A percentile compares a stretch with the other conserved stretches of the same genome.
Evolutionary conservation across 2,329 filamentous ascomycete genomes (phyloP).

Genomic region (Microsporum ferrugineum): DNA sequence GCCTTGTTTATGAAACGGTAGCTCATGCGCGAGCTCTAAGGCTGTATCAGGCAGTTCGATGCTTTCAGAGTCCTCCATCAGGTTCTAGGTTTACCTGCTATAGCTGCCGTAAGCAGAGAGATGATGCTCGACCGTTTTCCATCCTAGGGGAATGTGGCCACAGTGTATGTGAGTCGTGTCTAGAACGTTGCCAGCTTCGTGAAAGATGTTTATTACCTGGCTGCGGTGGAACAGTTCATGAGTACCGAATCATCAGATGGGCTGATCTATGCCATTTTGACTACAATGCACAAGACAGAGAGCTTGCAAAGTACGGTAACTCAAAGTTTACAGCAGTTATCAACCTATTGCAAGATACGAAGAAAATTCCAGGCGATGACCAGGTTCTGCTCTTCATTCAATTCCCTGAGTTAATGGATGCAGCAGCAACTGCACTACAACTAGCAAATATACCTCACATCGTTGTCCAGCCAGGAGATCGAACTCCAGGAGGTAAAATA

Average conservation of each 20-base stretch:
- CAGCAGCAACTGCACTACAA: slow-evolving; percentile 23
- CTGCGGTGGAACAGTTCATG: slow-evolving; percentile 31
- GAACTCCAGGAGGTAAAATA: slow-evolving; percentile 26
- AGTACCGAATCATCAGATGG: slow-evolving; percentile 33
- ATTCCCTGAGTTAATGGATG: slow-evolving; percentile 35
- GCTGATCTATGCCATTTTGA: slow-evolving; percentile 26
- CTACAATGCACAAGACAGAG: slow-evolving; percentile 13
- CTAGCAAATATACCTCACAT: slow-evolving; percentile 24
- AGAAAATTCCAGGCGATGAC: slow-evolving; percentile 32
- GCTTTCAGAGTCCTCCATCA: slow-evolving; percentile 18
- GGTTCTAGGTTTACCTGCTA: slow-evolving; percentile 20
- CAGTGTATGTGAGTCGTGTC: slow-evolving; percentile 36
- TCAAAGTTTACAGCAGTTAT: slow-evolving; percentile 41
- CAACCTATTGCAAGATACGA: slow-evolving; percentile 29
- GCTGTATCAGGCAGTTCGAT: slow-evolving; percentile 23
- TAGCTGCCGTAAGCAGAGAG: slow-evolving; percentile 21
- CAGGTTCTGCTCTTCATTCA: slow-evolving; percentile 48
- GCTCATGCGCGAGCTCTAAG: slow-evolving; percentile 24
- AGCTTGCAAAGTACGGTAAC: slow-evolving; percentile 25
- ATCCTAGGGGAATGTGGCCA: slow-evolving; percentile 44
- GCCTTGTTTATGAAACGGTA: slow-evolving; percentile 22
- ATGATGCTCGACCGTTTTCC: slow-evolving; percentile 23
- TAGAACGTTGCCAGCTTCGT: slow-evolving; percentile 14
- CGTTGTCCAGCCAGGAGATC: slow-evolving; percentile 26
- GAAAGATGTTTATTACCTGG: slow-evolving; percentile 31